These are phyloP conservation scores for Elongisporangium anandrum DNA, from an alignment of 352 stramenopile species.

Conservation along the genomic window DNA sequence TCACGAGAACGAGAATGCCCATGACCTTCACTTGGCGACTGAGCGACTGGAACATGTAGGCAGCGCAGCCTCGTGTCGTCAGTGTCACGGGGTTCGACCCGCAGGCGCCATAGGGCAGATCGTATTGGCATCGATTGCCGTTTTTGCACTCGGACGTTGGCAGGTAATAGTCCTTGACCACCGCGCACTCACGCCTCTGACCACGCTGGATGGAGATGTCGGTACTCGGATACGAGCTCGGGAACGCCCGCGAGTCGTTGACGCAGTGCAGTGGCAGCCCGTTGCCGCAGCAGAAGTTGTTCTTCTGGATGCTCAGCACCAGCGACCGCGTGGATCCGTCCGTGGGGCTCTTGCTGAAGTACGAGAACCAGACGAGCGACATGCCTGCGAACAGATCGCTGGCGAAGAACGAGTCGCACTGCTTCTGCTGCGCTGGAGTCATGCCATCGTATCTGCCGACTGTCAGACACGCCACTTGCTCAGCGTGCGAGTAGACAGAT, in stretches of 20 bases:
- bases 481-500: conserved; percentile 25
- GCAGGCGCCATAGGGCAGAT: conserved; percentile 57
- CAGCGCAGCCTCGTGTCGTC: conserved; percentile 45
- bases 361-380: conserved; percentile 70
- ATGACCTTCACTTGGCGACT: conserved; percentile 44
- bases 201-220: conserved; percentile 14
- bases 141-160: conserved; percentile 44
- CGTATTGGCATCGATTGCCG: conserved; percentile 43
- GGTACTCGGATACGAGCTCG: conserved; percentile 31
- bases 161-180: conserved; percentile 20
- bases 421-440: conserved; percentile 18
- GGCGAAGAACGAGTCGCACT: conserved; percentile 45
- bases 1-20: conserved; percentile 21
- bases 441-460: conserved; percentile 50
- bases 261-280: conserved; percentile 47
- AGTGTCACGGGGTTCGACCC: conserved; percentile 48
- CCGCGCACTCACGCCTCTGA: conserved; percentile 27
- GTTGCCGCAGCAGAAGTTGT: conserved; percentile 69
- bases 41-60: conserved; percentile 36
- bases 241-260: conserved; percentile 42
- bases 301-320: conserved; percentile 56
- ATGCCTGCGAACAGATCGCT: conserved; percentile 60
- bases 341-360: conserved; percentile 47
- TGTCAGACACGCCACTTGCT: conserved; percentile 52
- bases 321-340: conserved; percentile 40